Base-by-base conservation (phyloP, 2,329 filamentous ascomycete genomes). In the Ramularia collo-cygni region DNA sequence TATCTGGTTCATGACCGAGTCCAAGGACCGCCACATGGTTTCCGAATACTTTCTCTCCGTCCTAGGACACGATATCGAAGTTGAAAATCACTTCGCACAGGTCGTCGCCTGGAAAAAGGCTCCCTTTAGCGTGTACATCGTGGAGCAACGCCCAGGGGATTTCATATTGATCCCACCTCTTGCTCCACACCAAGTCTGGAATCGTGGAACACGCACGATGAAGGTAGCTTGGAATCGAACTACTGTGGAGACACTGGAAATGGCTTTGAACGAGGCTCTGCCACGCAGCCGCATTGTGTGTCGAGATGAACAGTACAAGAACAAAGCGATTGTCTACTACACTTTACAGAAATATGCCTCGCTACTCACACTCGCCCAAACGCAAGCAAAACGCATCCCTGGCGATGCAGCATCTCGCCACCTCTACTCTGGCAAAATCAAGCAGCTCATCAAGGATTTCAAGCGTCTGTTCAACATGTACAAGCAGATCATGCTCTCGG, bases 1-100 rank as follows among this genome's bases (percentile, higher is more conserved):
- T 0, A 77, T 98, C 27, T 98, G 92, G 92, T 95, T 96, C 60
- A 96, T 98, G 92, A 96, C 92, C 0, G 88, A 95, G 61, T 88
- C 81, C 26, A 93, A 92, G 55, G 92, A 98, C 56, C 81, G 92
- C 2, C 82, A 89, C 46, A 74, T 90, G 3, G 88, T 96, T 2
- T 82, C 88, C 0, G 90, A 96, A 57, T 96, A 95, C 61, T 98
- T 93, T 69, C 69, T 93, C 35, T 94, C 88, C 1, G 85, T 87
- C 62, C 73, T 98, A 4, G 92, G 92, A 1, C 92, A 98, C 58
- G 90, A 98, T 54, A 89, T 96, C 45, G 90, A 96, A 58, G 86
- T 96, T 13, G 92, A 98, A 59, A 87, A 90, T 50, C 90, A 96
- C 62, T 96, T 96, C 64, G 92, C 90, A 1, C 90, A 95, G 58